Conservation (phyloP, 345 rosid genomes). For the Bruguiera parviflora region DNA sequence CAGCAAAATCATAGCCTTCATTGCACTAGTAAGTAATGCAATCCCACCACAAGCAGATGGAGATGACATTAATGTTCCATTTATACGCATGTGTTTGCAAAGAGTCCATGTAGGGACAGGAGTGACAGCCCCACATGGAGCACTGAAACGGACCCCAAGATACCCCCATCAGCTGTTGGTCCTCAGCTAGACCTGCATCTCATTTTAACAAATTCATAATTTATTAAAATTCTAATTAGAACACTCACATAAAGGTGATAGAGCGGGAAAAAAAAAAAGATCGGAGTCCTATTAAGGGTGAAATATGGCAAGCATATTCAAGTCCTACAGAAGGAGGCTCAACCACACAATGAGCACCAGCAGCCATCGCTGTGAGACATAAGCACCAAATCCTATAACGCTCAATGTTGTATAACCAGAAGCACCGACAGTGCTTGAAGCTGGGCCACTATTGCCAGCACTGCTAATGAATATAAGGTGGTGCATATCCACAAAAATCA, state of each 20-base stretch:
- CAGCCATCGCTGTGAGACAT: slow-evolving; percentile 97
- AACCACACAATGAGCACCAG: slow-evolving; percentile 84
- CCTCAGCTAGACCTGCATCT: slow-evolving; percentile 90
- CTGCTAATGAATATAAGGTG: slow-evolving; percentile 79
- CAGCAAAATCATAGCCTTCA: slow-evolving; percentile 55
- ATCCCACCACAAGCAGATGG: slow-evolving; percentile 97
- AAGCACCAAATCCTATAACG: slow-evolving; percentile 94
- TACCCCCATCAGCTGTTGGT: slow-evolving; percentile 96
- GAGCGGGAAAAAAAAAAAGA: slow-evolving; percentile 28
- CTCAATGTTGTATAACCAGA: slow-evolving; percentile 96
- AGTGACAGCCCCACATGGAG: slow-evolving; percentile 97
- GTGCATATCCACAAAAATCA: slow-evolving; percentile 62
- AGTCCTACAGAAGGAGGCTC: slow-evolving; percentile 91
- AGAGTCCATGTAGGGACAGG: slow-evolving; percentile 99
- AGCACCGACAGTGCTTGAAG: slow-evolving; percentile 92
- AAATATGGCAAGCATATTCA: slow-evolving; percentile 74
- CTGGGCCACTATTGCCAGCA: slow-evolving; percentile 98
- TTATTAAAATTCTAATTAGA: slow-evolving; percentile 19
- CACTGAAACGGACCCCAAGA: slow-evolving; percentile 88
- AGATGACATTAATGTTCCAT: slow-evolving; percentile 98
- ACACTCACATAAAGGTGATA: not conserved
- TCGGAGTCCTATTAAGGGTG: slow-evolving; percentile 18
- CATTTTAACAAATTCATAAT: slow-evolving; percentile 22
- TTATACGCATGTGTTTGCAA: slow-evolving; percentile 92
- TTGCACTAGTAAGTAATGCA: slow-evolving; percentile 82